Conservation (phyloP, 208 protist species). For the Wallacemonas collosoma region DNA sequence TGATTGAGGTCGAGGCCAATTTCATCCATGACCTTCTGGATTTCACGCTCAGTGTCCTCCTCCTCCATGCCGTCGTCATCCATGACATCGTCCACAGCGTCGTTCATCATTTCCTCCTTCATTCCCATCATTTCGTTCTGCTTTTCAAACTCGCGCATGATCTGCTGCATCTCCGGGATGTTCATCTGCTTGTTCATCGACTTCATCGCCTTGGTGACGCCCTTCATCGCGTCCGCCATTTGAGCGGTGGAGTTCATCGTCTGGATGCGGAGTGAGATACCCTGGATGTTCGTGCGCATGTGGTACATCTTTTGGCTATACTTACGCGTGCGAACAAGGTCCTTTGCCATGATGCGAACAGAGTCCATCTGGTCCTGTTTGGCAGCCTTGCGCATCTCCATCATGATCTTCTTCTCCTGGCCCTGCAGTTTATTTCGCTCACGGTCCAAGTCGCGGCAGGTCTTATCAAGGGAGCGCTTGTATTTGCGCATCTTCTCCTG, state of each 20-base stretch:
- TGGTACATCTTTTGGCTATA: slow-evolving; percentile 97
- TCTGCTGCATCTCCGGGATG: slow-evolving; percentile 95
- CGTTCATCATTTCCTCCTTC: slow-evolving; percentile 99
- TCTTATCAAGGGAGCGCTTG: slow-evolving; percentile 94
- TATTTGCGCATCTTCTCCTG: slow-evolving; percentile 96
- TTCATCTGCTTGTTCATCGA: slow-evolving; percentile 98
- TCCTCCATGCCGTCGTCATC: slow-evolving; percentile 92
- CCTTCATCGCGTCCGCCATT: slow-evolving; percentile 93
- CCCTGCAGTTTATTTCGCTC: slow-evolving; percentile 94
- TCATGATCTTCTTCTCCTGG: slow-evolving; percentile 96
- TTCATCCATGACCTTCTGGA: slow-evolving; percentile 93
- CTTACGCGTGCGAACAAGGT: slow-evolving; percentile 96
- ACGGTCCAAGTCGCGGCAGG: slow-evolving; percentile 96
- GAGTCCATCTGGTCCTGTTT: slow-evolving; percentile 96
- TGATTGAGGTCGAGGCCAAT: slow-evolving; percentile 87
- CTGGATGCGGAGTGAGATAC: slow-evolving; percentile 94
- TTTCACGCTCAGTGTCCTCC: slow-evolving; percentile 89
- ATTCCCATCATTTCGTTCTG: slow-evolving; percentile 98
- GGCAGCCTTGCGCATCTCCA: slow-evolving; percentile 97
- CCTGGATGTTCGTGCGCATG: slow-evolving; percentile 97
- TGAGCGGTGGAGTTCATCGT: slow-evolving; percentile 92
- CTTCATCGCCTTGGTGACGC: slow-evolving; percentile 90
- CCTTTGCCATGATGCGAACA: slow-evolving; percentile 97
- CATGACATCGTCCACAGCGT: slow-evolving; percentile 92
- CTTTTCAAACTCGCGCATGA: slow-evolving; percentile 98